These are phyloP conservation scores for Cunninghamia lanceolata DNA, from an alignment of 75 land plant genomes.

Conservation along the genomic window DNA sequence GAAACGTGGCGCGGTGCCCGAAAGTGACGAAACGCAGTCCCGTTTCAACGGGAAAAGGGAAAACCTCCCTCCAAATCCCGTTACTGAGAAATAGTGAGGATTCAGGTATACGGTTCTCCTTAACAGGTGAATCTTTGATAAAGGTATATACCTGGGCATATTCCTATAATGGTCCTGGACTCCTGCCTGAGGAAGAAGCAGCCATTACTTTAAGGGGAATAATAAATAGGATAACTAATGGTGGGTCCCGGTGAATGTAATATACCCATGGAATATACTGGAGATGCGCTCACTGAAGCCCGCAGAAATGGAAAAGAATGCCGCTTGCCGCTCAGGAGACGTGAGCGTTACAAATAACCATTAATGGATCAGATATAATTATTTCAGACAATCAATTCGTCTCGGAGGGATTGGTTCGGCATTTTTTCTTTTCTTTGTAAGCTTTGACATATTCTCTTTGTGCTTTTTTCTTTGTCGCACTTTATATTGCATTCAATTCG, in stretches of 20 bases:
- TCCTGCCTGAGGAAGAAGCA: no score
- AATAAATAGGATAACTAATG: neutral
- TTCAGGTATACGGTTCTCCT: no score
- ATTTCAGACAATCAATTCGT: neutral
- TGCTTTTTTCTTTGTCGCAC: no score
- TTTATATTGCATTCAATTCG: neutral
- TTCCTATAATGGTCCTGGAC: no score
- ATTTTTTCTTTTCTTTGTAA: neutral
- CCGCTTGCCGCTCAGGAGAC: neutral
- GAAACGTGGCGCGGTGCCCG: no score
- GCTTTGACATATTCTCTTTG: neutral
- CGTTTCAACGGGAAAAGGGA: no score
- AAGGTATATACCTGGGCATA: no score
- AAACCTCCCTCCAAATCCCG: no score
- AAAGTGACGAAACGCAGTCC: no score
- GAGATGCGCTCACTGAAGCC: neutral
- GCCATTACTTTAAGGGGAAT: no score
- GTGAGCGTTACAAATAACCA: neutral
- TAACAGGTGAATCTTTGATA: no score
- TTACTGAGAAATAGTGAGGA: no score
- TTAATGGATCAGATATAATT: neutral
- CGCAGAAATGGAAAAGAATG: neutral
- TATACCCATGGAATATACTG: neutral
- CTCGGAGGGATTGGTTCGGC: neutral
- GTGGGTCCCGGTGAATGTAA: neutral